phyloP scores from a whole-genome alignment of 2,329 filamentous ascomycete species.

The Phyllosticta citrichinensis region DNA sequence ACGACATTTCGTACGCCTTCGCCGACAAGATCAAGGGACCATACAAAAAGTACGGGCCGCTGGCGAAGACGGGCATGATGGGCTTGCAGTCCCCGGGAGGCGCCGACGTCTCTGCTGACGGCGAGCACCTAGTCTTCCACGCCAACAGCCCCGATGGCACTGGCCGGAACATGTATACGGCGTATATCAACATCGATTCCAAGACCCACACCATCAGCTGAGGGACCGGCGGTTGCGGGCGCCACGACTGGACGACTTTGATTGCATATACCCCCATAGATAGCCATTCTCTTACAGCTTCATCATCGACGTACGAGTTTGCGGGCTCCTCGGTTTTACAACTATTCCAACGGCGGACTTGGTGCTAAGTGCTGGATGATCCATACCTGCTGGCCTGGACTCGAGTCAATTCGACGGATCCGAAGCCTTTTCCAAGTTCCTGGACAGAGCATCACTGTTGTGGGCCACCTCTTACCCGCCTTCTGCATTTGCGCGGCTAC shows the following conservation, averaged over 20 bases:
- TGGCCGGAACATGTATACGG: slow-evolving; percentile 2
- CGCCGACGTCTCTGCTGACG: slow-evolving; percentile 9
- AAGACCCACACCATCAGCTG: background rate
- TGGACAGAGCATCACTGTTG: no score
- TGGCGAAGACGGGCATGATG: slow-evolving; percentile 10
- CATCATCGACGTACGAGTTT: no score
- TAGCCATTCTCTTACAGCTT: background rate
- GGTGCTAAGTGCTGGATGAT: no score
- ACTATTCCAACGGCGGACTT: no score
- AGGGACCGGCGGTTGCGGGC: background rate
- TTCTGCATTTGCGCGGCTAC: no score
- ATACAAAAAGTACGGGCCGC: slow-evolving; percentile 12
- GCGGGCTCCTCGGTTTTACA: no score
- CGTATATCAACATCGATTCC: background rate
- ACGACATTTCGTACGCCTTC: slow-evolving; percentile 53
- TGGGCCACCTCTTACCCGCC: no score
- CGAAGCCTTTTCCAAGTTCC: no score
- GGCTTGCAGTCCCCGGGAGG: slow-evolving; percentile 13
- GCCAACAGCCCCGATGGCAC: background rate
- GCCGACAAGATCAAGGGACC: slow-evolving; percentile 20
- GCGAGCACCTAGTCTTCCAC: slow-evolving; percentile 8
- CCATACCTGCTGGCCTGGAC: no score
- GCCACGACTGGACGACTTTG: background rate
- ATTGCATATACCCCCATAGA: background rate
- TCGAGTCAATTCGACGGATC: no score